phyloP scores from a whole-genome alignment of 306 rosid genomes.

The Aeschynomene evenia region DNA sequence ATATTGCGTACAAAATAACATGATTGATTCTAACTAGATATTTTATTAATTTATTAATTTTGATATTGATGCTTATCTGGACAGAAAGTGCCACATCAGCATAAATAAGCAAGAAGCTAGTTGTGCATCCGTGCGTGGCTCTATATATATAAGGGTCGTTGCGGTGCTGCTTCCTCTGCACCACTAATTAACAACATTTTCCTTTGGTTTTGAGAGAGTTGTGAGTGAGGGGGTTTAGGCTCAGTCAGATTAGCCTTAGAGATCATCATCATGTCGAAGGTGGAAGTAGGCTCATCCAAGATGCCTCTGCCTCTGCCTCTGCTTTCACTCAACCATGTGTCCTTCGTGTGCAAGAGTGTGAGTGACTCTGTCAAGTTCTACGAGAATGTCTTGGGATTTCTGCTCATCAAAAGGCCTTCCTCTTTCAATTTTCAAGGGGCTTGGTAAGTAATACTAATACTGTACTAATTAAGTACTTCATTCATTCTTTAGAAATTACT shows the following conservation, averaged over 20 bases:
- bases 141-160: constrained; percentile 7
- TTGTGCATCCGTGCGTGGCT: too few species aligned
- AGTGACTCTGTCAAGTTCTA: constrained; percentile 55
- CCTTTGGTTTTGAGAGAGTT: not conserved
- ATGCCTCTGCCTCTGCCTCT: constrained; percentile 37
- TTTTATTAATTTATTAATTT: too few species aligned
- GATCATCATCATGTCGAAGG: too few species aligned
- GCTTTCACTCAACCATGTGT: constrained; percentile 60
- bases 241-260: too few species aligned
- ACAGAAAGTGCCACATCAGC: too few species aligned
- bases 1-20: too few species aligned
- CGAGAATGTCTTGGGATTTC: constrained; percentile 54
- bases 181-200: not conserved
- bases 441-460: too few species aligned
- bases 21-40: too few species aligned
- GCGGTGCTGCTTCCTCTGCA: not conserved
- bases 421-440: constrained; percentile 78
- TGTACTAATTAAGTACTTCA: too few species aligned
- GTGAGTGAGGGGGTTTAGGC: too few species aligned
- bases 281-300: not conserved
- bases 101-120: not conserved
- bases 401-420: constrained; percentile 64
- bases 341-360: constrained; percentile 56
- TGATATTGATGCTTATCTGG: too few species aligned
- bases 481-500: too few species aligned